Base-by-base conservation (phyloP, 2,329 filamentous ascomycete genomes). In the Thyridium curvatum region DNA sequence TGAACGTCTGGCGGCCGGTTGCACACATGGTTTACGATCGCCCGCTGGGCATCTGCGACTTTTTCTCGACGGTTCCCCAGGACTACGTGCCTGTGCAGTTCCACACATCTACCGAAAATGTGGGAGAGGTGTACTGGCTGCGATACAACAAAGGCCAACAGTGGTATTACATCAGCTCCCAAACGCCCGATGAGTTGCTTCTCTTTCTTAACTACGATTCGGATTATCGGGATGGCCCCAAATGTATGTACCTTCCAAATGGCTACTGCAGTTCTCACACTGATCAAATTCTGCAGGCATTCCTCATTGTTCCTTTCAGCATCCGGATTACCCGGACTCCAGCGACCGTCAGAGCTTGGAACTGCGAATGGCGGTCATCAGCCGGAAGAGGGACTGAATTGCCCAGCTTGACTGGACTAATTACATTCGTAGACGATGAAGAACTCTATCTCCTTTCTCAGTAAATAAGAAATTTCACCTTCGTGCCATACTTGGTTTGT, bases 151-250 rank as follows among this genome's bases (percentile, higher is more conserved):
- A 30, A n/a, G 15, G 30, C 28, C 34, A 36, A 14, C 4, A 36
- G 15, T 36, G 34, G 34, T 36, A 36, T 8, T 30, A 36, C 34
- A 36, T 36, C 34, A 36, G n/a, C 28, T 36, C 34, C 10, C 34
- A 36, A 18, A 36, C 34, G 3, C 34, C 34, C 5, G 34, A 36
- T 26, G 34, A 36, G 15, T n/a, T 36, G 13, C 34, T 36, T 6
- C 3, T 36, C 2, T 36, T 36, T 17, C 34, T 36, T 21, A 36
- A 36, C 28, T 36, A 36, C 12, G 34, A 36, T 18, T 36, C 34
- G 4, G 34, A 36, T n/a, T 36, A 29, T 9, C 15, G 34, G 30
- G 34, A 36, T 13, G 34, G 34, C 18, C 34, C 34, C 4, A 36
- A 36, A n/a, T 36, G 34, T 36, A 14, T n/a, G 34, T 36, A 4